These are phyloP conservation scores for Friedmanniomyces simplex DNA, from an alignment of 495 filamentous ascomycete species.

Conservation along the genomic window DNA sequence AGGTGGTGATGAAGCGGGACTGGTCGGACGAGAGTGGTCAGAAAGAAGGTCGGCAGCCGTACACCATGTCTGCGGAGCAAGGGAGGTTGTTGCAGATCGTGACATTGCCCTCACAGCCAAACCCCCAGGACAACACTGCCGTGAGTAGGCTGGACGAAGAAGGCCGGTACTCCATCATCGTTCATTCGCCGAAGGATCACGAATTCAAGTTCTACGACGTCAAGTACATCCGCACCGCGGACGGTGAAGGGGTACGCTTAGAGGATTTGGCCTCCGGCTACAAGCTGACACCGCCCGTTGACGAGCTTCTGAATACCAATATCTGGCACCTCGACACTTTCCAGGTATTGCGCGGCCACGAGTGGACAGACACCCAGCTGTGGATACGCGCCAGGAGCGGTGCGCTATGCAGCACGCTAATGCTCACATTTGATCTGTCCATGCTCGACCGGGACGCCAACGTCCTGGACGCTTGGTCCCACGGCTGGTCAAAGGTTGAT, in stretches of 20 bases:
- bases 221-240: conserved; percentile 47
- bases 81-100: conserved; percentile 63
- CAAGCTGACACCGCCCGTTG: conserved; percentile 55
- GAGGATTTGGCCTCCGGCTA: conserved; percentile 56
- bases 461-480: conserved; percentile 49
- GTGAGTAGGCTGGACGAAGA: conserved; percentile 29
- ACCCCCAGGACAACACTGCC: background rate
- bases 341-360: conserved; percentile 45
- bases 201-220: conserved; percentile 95
- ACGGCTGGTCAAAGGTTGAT: conserved; percentile 61
- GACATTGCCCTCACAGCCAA: conserved; percentile 30
- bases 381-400: conserved; percentile 82
- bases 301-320: conserved; percentile 47
- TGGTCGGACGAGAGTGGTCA: conserved; percentile 46
- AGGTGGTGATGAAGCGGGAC: conserved; percentile 60
- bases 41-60: conserved; percentile 48
- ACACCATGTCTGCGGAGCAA: conserved; percentile 67
- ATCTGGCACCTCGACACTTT: conserved; percentile 82
- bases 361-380: conserved; percentile 49
- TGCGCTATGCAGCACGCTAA: conserved; percentile 61
- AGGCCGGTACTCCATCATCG: conserved; percentile 62
- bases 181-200: conserved; percentile 75
- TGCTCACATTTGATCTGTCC: conserved; percentile 38
- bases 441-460: conserved; percentile 19
- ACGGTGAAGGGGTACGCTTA: conserved; percentile 38